Evolutionary conservation across 805 yeast genomes (phyloP), one percentile per base, ranked within the genome.

Genomic region (Saccharomycopsis lassenensis): DNA sequence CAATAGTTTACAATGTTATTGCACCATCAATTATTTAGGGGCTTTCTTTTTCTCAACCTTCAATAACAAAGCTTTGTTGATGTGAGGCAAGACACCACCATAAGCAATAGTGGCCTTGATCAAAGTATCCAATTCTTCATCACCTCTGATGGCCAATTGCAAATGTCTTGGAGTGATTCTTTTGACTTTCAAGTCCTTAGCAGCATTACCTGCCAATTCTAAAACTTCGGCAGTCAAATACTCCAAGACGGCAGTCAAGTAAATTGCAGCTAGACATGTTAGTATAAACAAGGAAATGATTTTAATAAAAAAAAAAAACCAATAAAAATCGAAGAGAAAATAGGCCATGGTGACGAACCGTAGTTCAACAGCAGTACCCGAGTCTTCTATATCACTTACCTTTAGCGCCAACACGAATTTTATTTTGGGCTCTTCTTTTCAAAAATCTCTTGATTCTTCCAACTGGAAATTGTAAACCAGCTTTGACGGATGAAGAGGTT

Each of bases 191-290:
- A 85, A 69, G 56, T 89, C 96, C 61, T 89, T 86, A 31, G 97
- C 96, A 24, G 97, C 97, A 58, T 89, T 89, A 63, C 97, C 96
- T 41, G 97, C 96, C 71, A 89, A 70, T 67, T 89, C 97, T 53
- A 89, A 71, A 34, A 89, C 94, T 68, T 89, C 97, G 25, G 97
- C 96, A 37, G 96, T 86, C 55, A 89, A 68, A 64, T 89, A 89
- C 62, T 89, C 97, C 48, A 89, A 73, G 29, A 89, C 97, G 15
- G 96, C 95, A 39, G 96, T 87, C 48, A 89, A 69, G 60, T 89
- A 89, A 46, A 89, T 89, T 33, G 99, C 97, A 29, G 95, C 78
- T 58, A 36, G 8, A 6, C 20, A 24, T 21, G 14, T 12, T 10
- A 27, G 7, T 12, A 16, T 14, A 8, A 29, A 16, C 18, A 7